Evolutionary conservation across 768 basidiomycete species (phyloP).

Genomic region (Serendipita indica): DNA sequence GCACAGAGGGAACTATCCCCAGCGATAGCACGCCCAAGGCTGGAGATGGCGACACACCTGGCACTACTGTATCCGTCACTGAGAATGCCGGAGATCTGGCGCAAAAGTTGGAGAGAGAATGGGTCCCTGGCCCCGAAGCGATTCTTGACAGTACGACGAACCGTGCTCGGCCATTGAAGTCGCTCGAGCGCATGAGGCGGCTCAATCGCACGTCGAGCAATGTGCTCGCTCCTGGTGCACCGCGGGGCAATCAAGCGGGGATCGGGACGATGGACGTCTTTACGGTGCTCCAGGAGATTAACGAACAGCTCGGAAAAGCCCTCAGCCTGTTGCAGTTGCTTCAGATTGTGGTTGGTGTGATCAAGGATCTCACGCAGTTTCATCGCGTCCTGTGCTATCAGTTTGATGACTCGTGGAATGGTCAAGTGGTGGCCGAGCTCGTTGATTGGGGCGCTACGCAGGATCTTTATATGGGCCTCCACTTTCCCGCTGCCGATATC

Average conservation of each 20-base stretch:
- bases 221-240: background rate
- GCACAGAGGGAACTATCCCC: slow-evolving; percentile 13
- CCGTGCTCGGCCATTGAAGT: slow-evolving; percentile 49
- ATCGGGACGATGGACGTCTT: slow-evolving; percentile 63
- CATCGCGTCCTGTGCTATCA: slow-evolving; percentile 72
- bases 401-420: slow-evolving; percentile 69
- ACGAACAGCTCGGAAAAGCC: slow-evolving; percentile 59
- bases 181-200: slow-evolving; percentile 51
- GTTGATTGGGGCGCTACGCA: slow-evolving; percentile 63
- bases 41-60: background rate
- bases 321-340: slow-evolving; percentile 52
- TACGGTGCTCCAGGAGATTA: slow-evolving; percentile 61
- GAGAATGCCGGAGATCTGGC: slow-evolving; percentile 2
- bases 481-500: slow-evolving; percentile 57
- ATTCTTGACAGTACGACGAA: slow-evolving; percentile 61
- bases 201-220: slow-evolving; percentile 23
- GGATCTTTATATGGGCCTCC: slow-evolving; percentile 56
- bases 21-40: slow-evolving; percentile 14
- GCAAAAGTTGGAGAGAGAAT: slow-evolving; percentile 19
- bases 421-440: slow-evolving; percentile 62
- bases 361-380: slow-evolving; percentile 70
- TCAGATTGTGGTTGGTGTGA: slow-evolving; percentile 54
- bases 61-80: background rate
- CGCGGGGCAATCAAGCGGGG: slow-evolving; percentile 11
- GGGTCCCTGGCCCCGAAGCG: slow-evolving; percentile 38